Evolutionary conservation across 2,329 filamentous ascomycete genomes (phyloP).

Genomic region (Neobulgaria alba): DNA sequence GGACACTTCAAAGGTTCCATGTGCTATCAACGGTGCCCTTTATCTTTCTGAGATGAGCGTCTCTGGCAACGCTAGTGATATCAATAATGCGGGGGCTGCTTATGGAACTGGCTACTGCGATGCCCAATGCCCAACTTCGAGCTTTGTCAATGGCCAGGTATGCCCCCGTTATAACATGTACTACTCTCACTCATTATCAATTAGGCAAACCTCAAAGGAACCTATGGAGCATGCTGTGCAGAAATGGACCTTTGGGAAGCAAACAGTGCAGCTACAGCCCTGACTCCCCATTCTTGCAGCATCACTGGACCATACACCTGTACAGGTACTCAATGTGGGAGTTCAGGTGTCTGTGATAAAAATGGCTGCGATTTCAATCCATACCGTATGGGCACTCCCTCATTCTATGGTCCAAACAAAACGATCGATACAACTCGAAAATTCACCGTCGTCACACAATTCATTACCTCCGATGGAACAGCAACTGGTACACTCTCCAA

Average conservation of each 20-base stretch:
- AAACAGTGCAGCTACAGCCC: slow-evolving; percentile 47
- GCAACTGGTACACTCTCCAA: slow-evolving; percentile 40
- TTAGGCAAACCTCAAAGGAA: slow-evolving; percentile 43
- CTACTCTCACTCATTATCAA: background rate
- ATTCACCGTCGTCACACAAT: slow-evolving; percentile 51
- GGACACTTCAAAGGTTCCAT: slow-evolving; percentile 57
- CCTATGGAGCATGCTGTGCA: slow-evolving; percentile 47
- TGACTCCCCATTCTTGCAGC: slow-evolving; percentile 49
- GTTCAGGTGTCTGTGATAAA: slow-evolving; percentile 43
- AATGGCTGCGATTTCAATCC: slow-evolving; percentile 53
- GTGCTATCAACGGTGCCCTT: slow-evolving; percentile 63
- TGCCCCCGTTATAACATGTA: no score
- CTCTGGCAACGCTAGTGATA: slow-evolving; percentile 47
- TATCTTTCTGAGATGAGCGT: slow-evolving; percentile 57
- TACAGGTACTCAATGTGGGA: slow-evolving; percentile 33
- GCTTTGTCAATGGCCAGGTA: slow-evolving; percentile 46
- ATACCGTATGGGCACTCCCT: slow-evolving; percentile 45
- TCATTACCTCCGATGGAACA: slow-evolving; percentile 42
- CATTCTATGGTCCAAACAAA: slow-evolving; percentile 45
- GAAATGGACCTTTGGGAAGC: slow-evolving; percentile 63
- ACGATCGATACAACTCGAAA: slow-evolving; percentile 42
- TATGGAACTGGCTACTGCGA: slow-evolving; percentile 58
- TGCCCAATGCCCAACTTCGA: slow-evolving; percentile 45
- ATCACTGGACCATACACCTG: slow-evolving; percentile 36
- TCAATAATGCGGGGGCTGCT: slow-evolving; percentile 46